These are phyloP conservation scores for Acanthamoeba royreba DNA, from an alignment of 208 protist genomes.

Conservation along the genomic window DNA sequence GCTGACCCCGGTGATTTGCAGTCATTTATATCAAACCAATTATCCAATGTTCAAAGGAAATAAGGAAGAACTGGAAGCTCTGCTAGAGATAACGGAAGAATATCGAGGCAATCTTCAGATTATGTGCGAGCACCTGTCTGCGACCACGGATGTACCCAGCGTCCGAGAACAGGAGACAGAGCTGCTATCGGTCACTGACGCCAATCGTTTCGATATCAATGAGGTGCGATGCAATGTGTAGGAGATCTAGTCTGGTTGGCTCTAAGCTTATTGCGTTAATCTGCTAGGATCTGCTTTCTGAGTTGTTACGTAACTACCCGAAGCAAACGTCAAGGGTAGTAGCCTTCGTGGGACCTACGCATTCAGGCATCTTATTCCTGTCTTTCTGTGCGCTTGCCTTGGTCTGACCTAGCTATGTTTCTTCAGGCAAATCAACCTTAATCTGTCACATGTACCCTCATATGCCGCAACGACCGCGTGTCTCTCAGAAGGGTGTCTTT, in stretches of 20 bases:
- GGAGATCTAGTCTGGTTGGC: too few relatives aligned
- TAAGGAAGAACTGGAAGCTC: neutral
- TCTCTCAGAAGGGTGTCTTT: neutral
- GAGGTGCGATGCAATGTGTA: neutral
- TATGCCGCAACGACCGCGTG: neutral
- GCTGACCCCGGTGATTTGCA: too few relatives aligned
- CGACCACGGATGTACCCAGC: neutral
- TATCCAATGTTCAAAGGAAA: neutral
- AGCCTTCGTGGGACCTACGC: neutral
- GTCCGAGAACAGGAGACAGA: neutral
- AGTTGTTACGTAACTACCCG: neutral
- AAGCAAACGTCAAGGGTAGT: neutral
- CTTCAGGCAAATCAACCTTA: neutral
- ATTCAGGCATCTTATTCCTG: neutral
- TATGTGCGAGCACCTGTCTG: neutral
- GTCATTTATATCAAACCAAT: neutral
- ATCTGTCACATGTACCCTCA: conserved; percentile 16
- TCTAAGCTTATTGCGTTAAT: too few relatives aligned
- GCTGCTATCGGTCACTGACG: neutral
- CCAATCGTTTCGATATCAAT: neutral
- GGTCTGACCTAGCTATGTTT: neutral
- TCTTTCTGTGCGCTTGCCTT: neutral
- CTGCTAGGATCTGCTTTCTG: neutral
- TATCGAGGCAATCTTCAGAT: neutral
- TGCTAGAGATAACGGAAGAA: neutral